Evolutionary conservation across 2,329 filamentous ascomycete species (phyloP), one percentile per base, ranked within the genome.

Genomic region (Diaporthe helianthi): DNA sequence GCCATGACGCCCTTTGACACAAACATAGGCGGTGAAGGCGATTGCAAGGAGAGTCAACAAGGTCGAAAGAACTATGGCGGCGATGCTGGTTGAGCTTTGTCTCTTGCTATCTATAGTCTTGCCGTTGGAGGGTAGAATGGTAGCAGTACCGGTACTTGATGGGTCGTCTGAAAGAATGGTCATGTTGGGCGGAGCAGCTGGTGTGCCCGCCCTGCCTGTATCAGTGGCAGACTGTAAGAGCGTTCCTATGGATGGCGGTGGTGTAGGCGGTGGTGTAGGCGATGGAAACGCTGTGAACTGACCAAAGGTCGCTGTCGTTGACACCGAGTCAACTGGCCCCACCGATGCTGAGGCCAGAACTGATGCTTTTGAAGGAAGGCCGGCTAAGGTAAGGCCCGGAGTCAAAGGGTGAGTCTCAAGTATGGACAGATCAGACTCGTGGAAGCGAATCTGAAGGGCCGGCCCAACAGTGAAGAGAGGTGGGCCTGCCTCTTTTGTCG

Each of bases 391-490:
- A 17, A 78, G 70, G 8, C 78, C 78, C 0, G 79, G 78, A 2
- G 75, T 78, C 55, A 81, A 72, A 0, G 80, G 79, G 49, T 81
- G 77, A n/a, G 79, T 82, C 53, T 78, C 77, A 36, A 81, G 73
- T 13, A 71, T 65, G 15, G 71, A 73, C 44, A 81, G 71, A 67
- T 82, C 79, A 26, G 73, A 72, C 29, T 79, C 76, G 4, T 76
- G 76, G 75, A 78, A 81, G 33, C 80, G 78, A 68, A 80, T 81
- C 70, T 82, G 79, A 51, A 82, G 71, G 15, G 79, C 79, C 44
- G 80, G 79, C 15, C 78, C 79, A 13, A 79, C 76, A 2, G 78
- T 80, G 47, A 78, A 77, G 1, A 54, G 46, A 55, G 46, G 61
- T 13, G 49, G 6, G n/a, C 38, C 49, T 38, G 33, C 61, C 12